Evolutionary conservation across 1,284 basidiomycete genomes (phyloP).

Genomic region (Abortiporus biennis): DNA sequence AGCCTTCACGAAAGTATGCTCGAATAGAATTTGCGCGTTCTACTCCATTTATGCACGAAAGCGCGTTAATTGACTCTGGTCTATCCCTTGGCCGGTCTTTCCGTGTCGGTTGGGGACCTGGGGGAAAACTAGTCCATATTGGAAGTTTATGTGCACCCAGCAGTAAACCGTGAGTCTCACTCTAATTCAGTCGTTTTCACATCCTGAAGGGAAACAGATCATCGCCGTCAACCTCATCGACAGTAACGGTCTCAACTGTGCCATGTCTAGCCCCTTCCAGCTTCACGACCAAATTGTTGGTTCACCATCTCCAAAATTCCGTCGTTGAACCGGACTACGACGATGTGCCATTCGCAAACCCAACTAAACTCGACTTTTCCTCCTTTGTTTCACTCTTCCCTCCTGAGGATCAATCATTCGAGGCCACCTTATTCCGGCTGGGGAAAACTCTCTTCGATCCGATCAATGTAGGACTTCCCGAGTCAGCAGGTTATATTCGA

Average conservation of each 20-base stretch:
- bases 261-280: constrained; percentile 32
- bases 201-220: constrained; percentile 14
- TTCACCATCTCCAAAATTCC: constrained; percentile 77
- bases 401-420: constrained; percentile 66
- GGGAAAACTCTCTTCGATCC: constrained; percentile 91
- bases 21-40: constrained; percentile 63
- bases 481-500: constrained; percentile 52
- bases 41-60: constrained; percentile 57
- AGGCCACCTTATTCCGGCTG: constrained; percentile 81
- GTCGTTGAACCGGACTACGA: constrained; percentile 52
- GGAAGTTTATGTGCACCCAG: constrained; percentile 62
- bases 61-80: constrained; percentile 72
- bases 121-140: constrained; percentile 71
- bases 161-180: constrained; percentile 37
- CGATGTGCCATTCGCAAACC: constrained; percentile 53
- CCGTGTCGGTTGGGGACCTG: constrained; percentile 87
- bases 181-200: constrained; percentile 5
- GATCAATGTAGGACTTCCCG: constrained; percentile 57
- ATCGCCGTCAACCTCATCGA: constrained; percentile 52
- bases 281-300: constrained; percentile 46
- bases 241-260: constrained; percentile 41
- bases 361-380: constrained; percentile 65
- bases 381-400: constrained; percentile 77
- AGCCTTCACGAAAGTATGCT: constrained; percentile 68
- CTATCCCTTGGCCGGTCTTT: constrained; percentile 85